Base-by-base conservation (phyloP, 129 eudicot species). In the Escallonia herrerae region DNA sequence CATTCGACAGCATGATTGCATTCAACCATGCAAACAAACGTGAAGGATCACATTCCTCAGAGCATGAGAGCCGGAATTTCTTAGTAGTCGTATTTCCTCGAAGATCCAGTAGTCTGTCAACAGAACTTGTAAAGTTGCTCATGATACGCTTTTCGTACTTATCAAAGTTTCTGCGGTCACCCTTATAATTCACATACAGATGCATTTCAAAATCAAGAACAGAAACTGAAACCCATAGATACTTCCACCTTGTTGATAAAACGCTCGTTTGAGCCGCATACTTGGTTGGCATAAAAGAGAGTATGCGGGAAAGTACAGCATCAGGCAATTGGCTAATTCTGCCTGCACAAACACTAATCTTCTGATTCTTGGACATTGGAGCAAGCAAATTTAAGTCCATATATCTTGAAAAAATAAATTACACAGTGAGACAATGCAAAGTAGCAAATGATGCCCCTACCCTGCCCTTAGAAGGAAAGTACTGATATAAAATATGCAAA, bases 201-300 rank as follows among this genome's bases (percentile, higher is more conserved):
- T 9, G 48, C 40, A 61, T 61, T 5, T 61, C 65, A 40, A 61
- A 40, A 33, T 61, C 65, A 41, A 61, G 65, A 8, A 10, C 14
- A 63, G 37, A 10, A 9, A 46, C 68, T 4, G 33, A n/a, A 15
- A 55, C n/a, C 68, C 68, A 63, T 3, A 63, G 54, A 38, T 43
- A 46, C 14, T 38, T 12, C 69, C 69, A 65, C n/a, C 58, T 65
- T 37, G 48, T 65, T 12, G 69, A 65, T 53, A 65, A 13, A 15
- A 65, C 8, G 33, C 58, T 22, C 4, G 69, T 65, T 22, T 5
- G 5, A 8, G 49, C 58, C 4, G 69, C 69, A 15, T 8, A 49
- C 8, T 49, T 48, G 2, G 69, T 65, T 3, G 58, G 57, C 6
- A 65, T 12, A 44, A 47, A 65, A 4, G 58, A 47, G 22, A 65